These are phyloP conservation scores for Diplodia scrobiculata DNA, from an alignment of 2,329 filamentous ascomycete species.

Conservation along the genomic window DNA sequence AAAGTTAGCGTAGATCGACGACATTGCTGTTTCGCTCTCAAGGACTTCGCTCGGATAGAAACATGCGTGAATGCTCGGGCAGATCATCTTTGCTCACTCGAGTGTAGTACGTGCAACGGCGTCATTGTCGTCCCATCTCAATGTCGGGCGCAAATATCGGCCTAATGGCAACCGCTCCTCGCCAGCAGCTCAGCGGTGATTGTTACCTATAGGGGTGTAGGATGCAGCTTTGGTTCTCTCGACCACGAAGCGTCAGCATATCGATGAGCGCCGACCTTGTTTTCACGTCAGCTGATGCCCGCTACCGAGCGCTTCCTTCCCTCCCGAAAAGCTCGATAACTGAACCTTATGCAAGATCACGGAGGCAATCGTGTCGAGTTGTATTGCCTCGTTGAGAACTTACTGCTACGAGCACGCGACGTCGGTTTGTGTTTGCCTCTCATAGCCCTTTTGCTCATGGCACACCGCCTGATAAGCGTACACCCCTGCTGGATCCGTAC, in stretches of 20 bases:
- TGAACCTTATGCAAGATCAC: background rate
- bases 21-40: background rate
- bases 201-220: background rate
- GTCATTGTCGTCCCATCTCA: background rate
- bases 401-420: background rate
- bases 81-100: background rate
- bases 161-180: background rate
- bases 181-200: background rate
- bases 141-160: background rate
- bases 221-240: background rate
- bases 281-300: background rate
- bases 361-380: background rate
- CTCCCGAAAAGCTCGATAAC: background rate
- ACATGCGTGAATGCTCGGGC: background rate
- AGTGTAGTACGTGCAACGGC: background rate
- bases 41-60: background rate
- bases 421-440: background rate
- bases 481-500: background rate
- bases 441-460: background rate
- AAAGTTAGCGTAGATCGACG: background rate
- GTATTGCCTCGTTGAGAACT: background rate
- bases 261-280: background rate
- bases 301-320: background rate
- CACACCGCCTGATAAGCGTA: no score
- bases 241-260: background rate